Conservation (phyloP, 2,329 filamentous ascomycete genomes). For the Fusarium phyllophilum region DNA sequence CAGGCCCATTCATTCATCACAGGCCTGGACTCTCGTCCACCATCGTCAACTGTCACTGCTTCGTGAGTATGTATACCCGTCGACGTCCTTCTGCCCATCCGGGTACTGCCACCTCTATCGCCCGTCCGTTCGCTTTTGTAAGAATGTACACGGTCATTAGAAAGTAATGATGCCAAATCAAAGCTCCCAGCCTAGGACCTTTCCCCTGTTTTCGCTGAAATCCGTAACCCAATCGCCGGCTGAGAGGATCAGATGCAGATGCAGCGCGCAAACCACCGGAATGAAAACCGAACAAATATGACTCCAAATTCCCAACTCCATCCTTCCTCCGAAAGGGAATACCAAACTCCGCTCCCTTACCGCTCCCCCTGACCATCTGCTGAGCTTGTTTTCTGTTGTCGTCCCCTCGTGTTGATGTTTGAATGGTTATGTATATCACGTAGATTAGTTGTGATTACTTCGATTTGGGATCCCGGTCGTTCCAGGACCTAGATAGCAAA, state of each 20-base stretch:
- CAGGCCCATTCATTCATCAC: slow-evolving; percentile 23
- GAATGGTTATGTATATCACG: slow-evolving; percentile 6
- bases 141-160: slow-evolving; percentile 47
- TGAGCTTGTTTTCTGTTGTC: slow-evolving; percentile 3
- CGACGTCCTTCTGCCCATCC: slow-evolving; percentile 30
- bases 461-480: background rate
- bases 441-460: background rate
- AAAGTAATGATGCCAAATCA: slow-evolving; percentile 46
- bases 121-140: slow-evolving; percentile 41
- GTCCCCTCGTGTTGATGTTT: background rate
- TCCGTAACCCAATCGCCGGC: slow-evolving; percentile 42
- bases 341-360: slow-evolving; percentile 42
- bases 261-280: slow-evolving; percentile 46
- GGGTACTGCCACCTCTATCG: slow-evolving; percentile 38
- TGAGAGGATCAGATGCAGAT: slow-evolving; percentile 46
- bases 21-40: slow-evolving; percentile 23
- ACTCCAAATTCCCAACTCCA: slow-evolving; percentile 48
- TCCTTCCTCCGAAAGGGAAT: slow-evolving; percentile 45
- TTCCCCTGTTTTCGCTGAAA: slow-evolving; percentile 43
- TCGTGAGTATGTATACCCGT: slow-evolving; percentile 24
- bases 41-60: slow-evolving; percentile 27
- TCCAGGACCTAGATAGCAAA: slow-evolving; percentile 1
- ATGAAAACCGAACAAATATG: slow-evolving; percentile 48
- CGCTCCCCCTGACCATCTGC: slow-evolving; percentile 16
- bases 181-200: slow-evolving; percentile 44